A percentile compares a stretch with the other conserved stretches of the same genome.
phyloP scores from a whole-genome alignment of 345 rosid genomes.

The Erodium maritimum region DNA sequence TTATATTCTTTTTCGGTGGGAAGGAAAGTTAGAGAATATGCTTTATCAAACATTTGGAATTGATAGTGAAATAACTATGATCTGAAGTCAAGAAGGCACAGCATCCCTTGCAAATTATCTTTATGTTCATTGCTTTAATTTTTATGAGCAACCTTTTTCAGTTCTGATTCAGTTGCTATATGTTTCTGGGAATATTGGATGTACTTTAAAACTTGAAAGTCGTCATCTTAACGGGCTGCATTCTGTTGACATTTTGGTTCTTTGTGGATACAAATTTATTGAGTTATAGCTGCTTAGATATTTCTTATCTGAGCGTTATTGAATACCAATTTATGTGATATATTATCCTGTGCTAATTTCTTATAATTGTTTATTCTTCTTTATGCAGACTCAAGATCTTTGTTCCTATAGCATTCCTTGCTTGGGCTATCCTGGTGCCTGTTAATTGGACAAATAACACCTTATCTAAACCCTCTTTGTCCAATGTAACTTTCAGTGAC shows the following conservation, averaged over 20 bases:
- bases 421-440: slow-evolving; percentile 74
- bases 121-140: too few relatives aligned
- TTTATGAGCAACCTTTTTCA: not conserved
- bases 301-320: not conserved
- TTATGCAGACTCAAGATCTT: slow-evolving; percentile 71
- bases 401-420: slow-evolving; percentile 60
- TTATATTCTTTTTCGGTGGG: not conserved
- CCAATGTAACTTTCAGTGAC: slow-evolving; percentile 60
- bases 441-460: slow-evolving; percentile 56
- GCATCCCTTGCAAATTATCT: too few relatives aligned
- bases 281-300: not conserved
- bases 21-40: not conserved
- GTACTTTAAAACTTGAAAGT: too few relatives aligned
- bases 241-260: not conserved
- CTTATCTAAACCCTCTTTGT: slow-evolving; percentile 21
- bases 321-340: not conserved
- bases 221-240: not conserved
- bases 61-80: not conserved
- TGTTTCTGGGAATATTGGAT: not conserved
- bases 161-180: not conserved
- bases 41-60: not conserved
- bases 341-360: slow-evolving; percentile 5
- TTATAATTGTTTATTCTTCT: not conserved
- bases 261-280: not conserved
- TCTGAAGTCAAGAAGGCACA: not conserved